phyloP scores from a whole-genome alignment of 169 alveolate species.

The Toxoplasma gondii region DNA sequence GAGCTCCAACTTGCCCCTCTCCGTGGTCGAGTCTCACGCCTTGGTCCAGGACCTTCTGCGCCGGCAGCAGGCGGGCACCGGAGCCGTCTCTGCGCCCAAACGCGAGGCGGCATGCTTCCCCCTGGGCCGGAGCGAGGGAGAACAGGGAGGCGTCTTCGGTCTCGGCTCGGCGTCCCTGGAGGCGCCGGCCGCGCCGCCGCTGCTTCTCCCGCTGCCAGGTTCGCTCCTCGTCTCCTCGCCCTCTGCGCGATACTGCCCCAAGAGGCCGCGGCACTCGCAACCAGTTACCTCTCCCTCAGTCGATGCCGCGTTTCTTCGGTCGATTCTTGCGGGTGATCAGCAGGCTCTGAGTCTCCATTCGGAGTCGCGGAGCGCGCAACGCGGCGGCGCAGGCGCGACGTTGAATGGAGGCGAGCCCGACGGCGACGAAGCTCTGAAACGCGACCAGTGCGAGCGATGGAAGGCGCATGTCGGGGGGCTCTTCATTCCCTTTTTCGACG shows the following conservation, averaged over 20 bases:
- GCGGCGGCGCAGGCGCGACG: neutral
- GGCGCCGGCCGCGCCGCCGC: neutral
- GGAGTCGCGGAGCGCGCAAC: neutral
- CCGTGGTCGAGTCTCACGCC: neutral
- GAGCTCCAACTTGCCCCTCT: neutral
- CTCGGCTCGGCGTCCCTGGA: neutral
- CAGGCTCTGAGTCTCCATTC: neutral
- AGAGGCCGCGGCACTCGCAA: neutral
- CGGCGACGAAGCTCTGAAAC: neutral
- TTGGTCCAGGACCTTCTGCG: neutral
- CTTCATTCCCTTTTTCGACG: neutral
- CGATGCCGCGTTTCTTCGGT: neutral
- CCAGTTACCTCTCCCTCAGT: neutral
- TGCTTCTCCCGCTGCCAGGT: too few relatives aligned
- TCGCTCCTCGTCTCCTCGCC: neutral
- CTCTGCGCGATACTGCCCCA: slow-evolving; percentile 4
- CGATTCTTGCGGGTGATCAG: neutral
- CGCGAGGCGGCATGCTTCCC: neutral
- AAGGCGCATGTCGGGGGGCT: neutral
- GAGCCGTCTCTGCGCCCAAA: neutral
- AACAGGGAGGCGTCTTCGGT: neutral
- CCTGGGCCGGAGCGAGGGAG: neutral
- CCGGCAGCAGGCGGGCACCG: neutral
- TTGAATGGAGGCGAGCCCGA: neutral
- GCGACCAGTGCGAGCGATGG: neutral